Percentiles rank a stretch among this genome's conserved stretches.
These are phyloP conservation scores for Plasmodium fragile DNA, from an alignment of 169 alveolate species.

Conservation along the genomic window DNA sequence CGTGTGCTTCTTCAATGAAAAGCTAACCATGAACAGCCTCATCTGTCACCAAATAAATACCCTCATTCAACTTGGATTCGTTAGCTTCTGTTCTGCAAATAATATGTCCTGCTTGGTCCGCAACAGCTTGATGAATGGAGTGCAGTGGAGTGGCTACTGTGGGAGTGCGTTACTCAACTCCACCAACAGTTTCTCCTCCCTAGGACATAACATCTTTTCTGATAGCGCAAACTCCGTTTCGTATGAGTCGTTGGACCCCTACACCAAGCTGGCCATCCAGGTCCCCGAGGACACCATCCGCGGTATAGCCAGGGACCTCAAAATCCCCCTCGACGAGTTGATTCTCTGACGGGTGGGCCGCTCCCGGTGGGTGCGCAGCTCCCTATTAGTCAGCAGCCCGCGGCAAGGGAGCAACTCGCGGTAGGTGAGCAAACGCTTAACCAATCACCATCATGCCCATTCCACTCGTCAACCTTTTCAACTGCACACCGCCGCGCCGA, in stretches of 20 bases:
- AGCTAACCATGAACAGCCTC: constrained; percentile 55
- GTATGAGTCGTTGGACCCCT: constrained; percentile 69
- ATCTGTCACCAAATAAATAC: constrained; percentile 74
- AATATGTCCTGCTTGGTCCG: constrained; percentile 67
- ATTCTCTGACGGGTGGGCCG: constrained; percentile 5
- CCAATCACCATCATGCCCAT: neutral
- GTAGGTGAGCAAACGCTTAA: neutral
- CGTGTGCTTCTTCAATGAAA: constrained; percentile 73
- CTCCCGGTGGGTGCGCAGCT: neutral
- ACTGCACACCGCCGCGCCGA: neutral
- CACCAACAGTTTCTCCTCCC: constrained; percentile 49
- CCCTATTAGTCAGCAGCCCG: neutral
- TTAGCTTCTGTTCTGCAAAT: constrained; percentile 41
- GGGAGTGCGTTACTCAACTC: constrained; percentile 69
- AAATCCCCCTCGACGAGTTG: constrained; percentile 72
- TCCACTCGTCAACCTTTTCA: neutral
- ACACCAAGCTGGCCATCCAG: constrained; percentile 66
- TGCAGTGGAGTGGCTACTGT: constrained; percentile 78
- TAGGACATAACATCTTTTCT: constrained; percentile 30
- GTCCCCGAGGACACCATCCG: constrained; percentile 73
- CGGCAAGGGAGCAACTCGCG: neutral
- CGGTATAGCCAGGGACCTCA: constrained; percentile 43
- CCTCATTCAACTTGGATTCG: constrained; percentile 60
- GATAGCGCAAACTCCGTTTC: constrained; percentile 2
- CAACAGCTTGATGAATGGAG: constrained; percentile 76